These are phyloP conservation scores for Catharanthus roseus DNA, from an alignment of 257 asterid species.

Conservation along the genomic window DNA sequence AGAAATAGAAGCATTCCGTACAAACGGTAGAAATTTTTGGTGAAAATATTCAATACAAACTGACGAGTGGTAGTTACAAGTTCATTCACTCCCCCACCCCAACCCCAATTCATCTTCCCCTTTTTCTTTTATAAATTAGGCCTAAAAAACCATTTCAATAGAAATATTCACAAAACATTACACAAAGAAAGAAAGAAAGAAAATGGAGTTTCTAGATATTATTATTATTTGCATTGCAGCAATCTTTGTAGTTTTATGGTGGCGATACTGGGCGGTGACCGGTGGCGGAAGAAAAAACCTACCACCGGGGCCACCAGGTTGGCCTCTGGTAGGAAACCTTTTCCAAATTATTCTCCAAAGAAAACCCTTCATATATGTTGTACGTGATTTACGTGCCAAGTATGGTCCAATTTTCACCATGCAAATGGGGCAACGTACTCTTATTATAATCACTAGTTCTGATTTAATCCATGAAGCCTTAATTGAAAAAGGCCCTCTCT, in stretches of 20 bases:
- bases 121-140: too few relatives aligned
- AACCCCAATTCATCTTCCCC: too few relatives aligned
- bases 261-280: constrained; percentile 56
- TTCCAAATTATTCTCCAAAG: constrained; percentile 82
- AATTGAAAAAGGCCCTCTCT: constrained; percentile 61
- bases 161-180: too few relatives aligned
- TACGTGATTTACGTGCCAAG: constrained; percentile 64
- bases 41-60: constrained; percentile 7
- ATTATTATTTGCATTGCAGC: constrained; percentile 30
- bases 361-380: constrained; percentile 61
- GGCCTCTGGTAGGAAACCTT: constrained; percentile 90
- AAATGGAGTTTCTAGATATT: constrained; percentile 54
- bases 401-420: constrained; percentile 94
- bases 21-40: not conserved
- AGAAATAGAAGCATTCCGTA: constrained; percentile 3
- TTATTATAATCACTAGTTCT: constrained; percentile 63
- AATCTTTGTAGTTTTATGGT: constrained; percentile 49
- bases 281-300: constrained; percentile 44
- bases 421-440: constrained; percentile 92
- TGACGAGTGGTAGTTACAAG: constrained; percentile 11
- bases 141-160: too few relatives aligned
- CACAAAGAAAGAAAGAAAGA: too few relatives aligned
- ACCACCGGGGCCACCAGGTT: constrained; percentile 96
- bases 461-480: constrained; percentile 88
- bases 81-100: too few relatives aligned